Evolutionary conservation across 208 protist genomes (phyloP), one percentile per base, ranked within the genome.

Genomic region (Acanthamoeba divionensis): DNA sequence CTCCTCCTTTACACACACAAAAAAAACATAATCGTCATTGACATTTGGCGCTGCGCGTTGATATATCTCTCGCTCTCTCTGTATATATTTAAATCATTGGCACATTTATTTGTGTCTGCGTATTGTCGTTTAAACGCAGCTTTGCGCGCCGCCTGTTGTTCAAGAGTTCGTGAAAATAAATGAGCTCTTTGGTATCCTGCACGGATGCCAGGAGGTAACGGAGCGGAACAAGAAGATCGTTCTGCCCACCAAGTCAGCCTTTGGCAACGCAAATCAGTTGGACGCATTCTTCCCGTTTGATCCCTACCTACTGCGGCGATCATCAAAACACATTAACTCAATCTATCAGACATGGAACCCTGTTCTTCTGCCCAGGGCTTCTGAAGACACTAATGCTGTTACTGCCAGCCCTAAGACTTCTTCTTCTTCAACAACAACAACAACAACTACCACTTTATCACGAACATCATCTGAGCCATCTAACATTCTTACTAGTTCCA

Each of bases 201-300:
- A 52, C 9, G 48, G 36, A 12, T 83, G 18, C 0, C 54, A 45
- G 15, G 55, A 26, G 9, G 82, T 93, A 29, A 21, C 92, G 1
- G 77, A 83, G 38, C 41, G 54, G 13, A 93, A 93, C 44, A 80
- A 90, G 52, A 75, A 80, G 29, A 26, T 93, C 21, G 63, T 90
- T 29, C 38, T 90, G n/a, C 36, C 91, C 13, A 93, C 85, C 44
- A 92, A 55, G 31, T 47, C 75, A 9, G 38, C 52, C 6, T 87
- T 87, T 48, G 79, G 44, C 38, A 86, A 90, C 0, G 36, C 55
- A 24, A 91, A 93, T 54, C 65, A 91, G 48, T 85, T 93, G n/a
- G 91, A 93, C 66, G 85, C 91, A 8, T 93, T 93, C 60, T 93
- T 93, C 60, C 91, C 91, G 45, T 93, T 93, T n/a, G 91, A 93